Evolutionary conservation across 768 basidiomycete genomes (phyloP).

Genomic region (Auriculariales sp.): DNA sequence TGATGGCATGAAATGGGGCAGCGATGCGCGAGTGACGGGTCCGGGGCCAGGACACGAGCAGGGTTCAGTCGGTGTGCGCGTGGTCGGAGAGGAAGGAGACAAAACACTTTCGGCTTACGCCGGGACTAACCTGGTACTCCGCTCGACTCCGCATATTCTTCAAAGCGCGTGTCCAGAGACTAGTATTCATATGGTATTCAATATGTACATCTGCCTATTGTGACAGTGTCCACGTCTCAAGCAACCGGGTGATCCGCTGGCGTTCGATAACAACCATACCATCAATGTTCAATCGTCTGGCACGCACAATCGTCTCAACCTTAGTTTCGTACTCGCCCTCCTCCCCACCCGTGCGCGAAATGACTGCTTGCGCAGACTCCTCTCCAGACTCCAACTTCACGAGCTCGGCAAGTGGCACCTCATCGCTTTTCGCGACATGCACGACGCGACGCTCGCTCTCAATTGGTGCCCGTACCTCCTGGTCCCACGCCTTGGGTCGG

Average conservation of each 20-base stretch:
- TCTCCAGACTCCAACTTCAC: constrained; percentile 20
- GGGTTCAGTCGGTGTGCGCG: too few relatives aligned
- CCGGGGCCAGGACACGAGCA: too few relatives aligned
- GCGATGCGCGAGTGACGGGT: too few relatives aligned
- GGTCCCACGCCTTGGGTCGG: constrained; percentile 54
- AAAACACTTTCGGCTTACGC: too few relatives aligned
- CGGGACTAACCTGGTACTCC: too few relatives aligned
- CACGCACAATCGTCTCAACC: neutral
- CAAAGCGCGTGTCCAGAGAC: too few relatives aligned
- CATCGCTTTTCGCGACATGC: constrained; percentile 11
- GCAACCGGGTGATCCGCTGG: constrained; percentile 51
- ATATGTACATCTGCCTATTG: neutral
- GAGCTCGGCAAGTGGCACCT: constrained; percentile 4
- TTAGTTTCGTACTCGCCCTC: constrained; percentile 25
- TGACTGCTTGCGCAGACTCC: constrained; percentile 31
- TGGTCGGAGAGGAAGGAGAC: too few relatives aligned
- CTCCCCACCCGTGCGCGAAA: constrained; percentile 46
- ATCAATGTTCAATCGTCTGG: neutral
- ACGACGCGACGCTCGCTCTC: constrained; percentile 25
- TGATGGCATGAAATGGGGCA: too few relatives aligned
- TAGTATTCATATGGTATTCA: too few relatives aligned
- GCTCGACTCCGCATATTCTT: too few relatives aligned
- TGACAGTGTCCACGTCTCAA: constrained; percentile 24
- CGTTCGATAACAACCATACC: constrained; percentile 26
- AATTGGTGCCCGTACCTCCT: constrained; percentile 24